These are phyloP conservation scores for Dactylellina sp. DNA, from an alignment of 2,329 filamentous ascomycete species.

Conservation along the genomic window DNA sequence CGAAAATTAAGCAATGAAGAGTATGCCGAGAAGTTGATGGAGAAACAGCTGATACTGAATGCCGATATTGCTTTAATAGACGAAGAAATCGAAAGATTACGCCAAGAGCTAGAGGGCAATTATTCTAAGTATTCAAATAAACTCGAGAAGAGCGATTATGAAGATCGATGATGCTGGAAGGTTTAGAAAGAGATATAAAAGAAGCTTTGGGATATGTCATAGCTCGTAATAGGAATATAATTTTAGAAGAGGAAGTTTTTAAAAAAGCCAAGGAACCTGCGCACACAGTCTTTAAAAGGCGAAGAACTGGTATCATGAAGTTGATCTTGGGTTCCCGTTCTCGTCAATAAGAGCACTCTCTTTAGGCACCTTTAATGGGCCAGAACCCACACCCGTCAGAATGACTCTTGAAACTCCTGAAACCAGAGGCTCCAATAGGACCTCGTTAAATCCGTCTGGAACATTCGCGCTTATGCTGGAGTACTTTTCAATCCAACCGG, in stretches of 20 bases:
- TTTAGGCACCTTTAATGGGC: constrained; percentile 82
- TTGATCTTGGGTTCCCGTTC: constrained; percentile 38
- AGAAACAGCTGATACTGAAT: constrained; percentile 40
- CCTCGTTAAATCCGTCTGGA: constrained; percentile 73
- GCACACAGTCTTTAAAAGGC: too few species aligned
- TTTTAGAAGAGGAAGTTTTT: too few species aligned
- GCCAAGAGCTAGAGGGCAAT: constrained; percentile 15
- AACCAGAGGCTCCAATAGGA: constrained; percentile 75
- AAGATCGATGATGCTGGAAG: not conserved
- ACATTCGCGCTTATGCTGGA: constrained; percentile 68
- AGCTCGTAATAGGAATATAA: too few species aligned
- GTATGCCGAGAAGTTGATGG: constrained; percentile 34
- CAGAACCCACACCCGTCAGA: constrained; percentile 89
- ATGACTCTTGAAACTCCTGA: constrained; percentile 90
- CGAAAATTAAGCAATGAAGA: constrained; percentile 31
- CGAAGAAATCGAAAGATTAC: constrained; percentile 47
- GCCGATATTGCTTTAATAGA: constrained; percentile 50
- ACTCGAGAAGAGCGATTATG: not conserved
- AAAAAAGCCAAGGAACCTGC: not conserved
- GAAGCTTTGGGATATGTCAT: too few species aligned
- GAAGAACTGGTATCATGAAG: constrained; percentile 1
- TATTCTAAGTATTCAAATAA: constrained; percentile 1
- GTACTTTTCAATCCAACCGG: constrained; percentile 76
- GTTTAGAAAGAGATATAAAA: not conserved
- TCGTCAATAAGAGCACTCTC: constrained; percentile 40